Percentiles rank a stretch among this genome's conserved stretches.
Evolutionary conservation across 2,329 filamentous ascomycete species (phyloP).

Genomic region (Elsinoe ampelina): DNA sequence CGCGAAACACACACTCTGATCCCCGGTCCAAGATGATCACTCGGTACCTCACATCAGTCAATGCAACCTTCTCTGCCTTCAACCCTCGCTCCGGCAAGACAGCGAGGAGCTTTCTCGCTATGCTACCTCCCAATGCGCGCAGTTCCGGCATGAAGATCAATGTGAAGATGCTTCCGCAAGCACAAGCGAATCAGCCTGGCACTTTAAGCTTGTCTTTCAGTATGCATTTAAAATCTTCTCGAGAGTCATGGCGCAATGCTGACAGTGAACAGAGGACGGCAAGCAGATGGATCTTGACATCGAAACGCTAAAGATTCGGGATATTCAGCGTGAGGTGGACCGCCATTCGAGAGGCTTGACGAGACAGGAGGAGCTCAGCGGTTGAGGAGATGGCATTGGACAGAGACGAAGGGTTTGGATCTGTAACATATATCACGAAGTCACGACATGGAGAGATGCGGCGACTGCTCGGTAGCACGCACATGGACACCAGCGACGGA

Average conservation of each 20-base stretch:
- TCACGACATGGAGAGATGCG: background rate
- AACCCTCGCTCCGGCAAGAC: conserved; percentile 61
- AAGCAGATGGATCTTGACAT: conserved; percentile 79
- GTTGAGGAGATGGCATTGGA: conserved; percentile 18
- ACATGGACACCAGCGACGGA: background rate
- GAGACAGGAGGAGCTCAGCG: conserved; percentile 69
- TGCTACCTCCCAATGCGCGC: conserved; percentile 72
- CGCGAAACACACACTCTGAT: conserved; percentile 24
- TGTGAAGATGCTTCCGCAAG: conserved; percentile 63
- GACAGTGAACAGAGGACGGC: conserved; percentile 62
- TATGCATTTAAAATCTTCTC: conserved; percentile 34
- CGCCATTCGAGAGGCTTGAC: conserved; percentile 75
- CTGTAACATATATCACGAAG: background rate
- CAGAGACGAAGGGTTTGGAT: background rate
- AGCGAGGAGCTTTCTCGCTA: conserved; percentile 77
- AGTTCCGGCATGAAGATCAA: conserved; percentile 64
- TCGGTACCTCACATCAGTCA: conserved; percentile 75
- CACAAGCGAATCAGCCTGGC: conserved; percentile 55
- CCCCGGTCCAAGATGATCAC: conserved; percentile 59
- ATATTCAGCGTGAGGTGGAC: conserved; percentile 80
- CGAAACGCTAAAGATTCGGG: conserved; percentile 72
- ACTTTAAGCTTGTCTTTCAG: conserved; percentile 76
- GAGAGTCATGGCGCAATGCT: conserved; percentile 6
- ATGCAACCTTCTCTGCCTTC: conserved; percentile 89
- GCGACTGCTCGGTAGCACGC: background rate